These are phyloP conservation scores for Begonia fuchsioides DNA, from an alignment of 306 rosid genomes.

Conservation along the genomic window DNA sequence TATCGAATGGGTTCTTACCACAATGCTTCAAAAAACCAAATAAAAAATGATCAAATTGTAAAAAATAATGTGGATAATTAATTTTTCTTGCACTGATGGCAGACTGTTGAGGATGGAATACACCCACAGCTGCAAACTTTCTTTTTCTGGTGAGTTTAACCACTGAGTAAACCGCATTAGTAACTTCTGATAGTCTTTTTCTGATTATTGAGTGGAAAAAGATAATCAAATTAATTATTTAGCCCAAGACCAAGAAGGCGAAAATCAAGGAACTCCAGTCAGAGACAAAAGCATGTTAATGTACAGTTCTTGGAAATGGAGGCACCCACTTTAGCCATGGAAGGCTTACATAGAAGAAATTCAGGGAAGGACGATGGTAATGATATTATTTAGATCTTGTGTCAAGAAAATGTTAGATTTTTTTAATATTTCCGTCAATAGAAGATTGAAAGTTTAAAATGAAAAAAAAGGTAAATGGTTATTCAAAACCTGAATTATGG, in stretches of 20 bases:
- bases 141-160: conserved; percentile 74
- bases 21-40: too few species aligned
- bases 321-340: conserved; percentile 31
- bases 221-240: conserved; percentile 23
- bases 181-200: conserved; percentile 12
- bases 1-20: too few species aligned
- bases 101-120: conserved; percentile 63
- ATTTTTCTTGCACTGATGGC: conserved; percentile 15
- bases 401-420: neutral
- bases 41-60: too few species aligned
- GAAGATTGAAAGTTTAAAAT: neutral
- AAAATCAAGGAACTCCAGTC: conserved; percentile 21
- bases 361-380: conserved; percentile 49
- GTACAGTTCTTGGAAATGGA: conserved; percentile 80
- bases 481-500: too few species aligned
- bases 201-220: conserved; percentile 9
- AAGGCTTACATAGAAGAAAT: conserved; percentile 30
- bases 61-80: neutral
- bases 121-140: conserved; percentile 62
- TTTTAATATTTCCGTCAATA: neutral
- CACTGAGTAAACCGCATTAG: conserved; percentile 25
- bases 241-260: conserved; percentile 58
- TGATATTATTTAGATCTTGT: conserved; percentile 9
- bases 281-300: conserved; percentile 32
- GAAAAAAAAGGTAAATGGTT: too few species aligned